Percentiles rank a stretch among this genome's conserved stretches.
Conservation (phyloP, 1,139 yeast species). For the Scheffersomyces segobiensis region DNA sequence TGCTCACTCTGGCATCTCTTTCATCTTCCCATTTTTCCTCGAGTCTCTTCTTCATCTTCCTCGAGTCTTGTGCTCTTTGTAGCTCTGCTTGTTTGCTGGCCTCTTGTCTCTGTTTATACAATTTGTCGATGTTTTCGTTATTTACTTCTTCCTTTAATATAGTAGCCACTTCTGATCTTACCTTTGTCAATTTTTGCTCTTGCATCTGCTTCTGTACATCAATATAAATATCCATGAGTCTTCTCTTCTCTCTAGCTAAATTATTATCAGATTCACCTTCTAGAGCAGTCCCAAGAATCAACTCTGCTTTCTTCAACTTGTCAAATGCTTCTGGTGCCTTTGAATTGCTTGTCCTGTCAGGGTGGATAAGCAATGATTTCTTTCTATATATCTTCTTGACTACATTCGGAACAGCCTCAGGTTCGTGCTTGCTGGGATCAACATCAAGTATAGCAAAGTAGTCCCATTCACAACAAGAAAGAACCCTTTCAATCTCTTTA, state of each 20-base stretch:
- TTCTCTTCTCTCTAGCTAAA: slow-evolving; percentile 42
- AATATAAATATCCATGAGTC: slow-evolving; percentile 34
- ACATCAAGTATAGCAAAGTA: slow-evolving; percentile 57
- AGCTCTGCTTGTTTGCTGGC: slow-evolving; percentile 18
- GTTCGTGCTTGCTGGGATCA: slow-evolving; percentile 36
- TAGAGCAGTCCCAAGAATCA: slow-evolving; percentile 18
- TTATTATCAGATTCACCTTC: not conserved
- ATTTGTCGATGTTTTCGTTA: slow-evolving; percentile 34
- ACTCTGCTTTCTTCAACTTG: slow-evolving; percentile 40
- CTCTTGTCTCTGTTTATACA: slow-evolving; percentile 31
- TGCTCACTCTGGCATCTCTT: slow-evolving; percentile 57
- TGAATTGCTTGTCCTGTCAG: slow-evolving; percentile 59
- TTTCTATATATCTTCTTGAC: slow-evolving; percentile 53
- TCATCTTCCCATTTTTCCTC: slow-evolving; percentile 64
- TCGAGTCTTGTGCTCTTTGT: slow-evolving; percentile 37
- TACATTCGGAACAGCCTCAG: slow-evolving; percentile 24
- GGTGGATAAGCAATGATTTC: slow-evolving; percentile 66
- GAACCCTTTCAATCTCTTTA: slow-evolving; percentile 56
- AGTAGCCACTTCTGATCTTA: slow-evolving; percentile 36
- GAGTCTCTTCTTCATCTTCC: slow-evolving; percentile 37
- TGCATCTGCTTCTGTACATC: slow-evolving; percentile 43
- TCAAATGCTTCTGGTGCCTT: slow-evolving; percentile 68
- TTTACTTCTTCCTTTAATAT: slow-evolving; percentile 33
- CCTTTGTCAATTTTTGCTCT: slow-evolving; percentile 17
- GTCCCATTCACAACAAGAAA: slow-evolving; percentile 49